Conservation (phyloP, 805 yeast species). For the Candida methanosorbosa region DNA sequence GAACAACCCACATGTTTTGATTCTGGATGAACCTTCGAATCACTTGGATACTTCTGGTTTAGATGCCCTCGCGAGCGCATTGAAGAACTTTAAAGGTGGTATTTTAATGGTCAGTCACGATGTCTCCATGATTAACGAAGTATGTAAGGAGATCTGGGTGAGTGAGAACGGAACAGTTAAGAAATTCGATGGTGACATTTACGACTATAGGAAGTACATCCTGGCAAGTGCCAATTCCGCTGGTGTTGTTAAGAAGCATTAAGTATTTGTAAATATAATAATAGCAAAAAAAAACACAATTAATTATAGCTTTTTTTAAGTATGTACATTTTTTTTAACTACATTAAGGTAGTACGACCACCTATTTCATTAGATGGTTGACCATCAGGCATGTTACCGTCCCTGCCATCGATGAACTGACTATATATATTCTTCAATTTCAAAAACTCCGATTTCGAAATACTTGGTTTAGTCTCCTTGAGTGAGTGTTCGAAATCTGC, state of each 20-base stretch:
- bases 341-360: conserved; percentile 78
- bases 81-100: conserved; percentile 87
- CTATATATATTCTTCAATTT: conserved; percentile 59
- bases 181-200: conserved; percentile 74
- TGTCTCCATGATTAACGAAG: conserved; percentile 79
- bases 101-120: conserved; percentile 97
- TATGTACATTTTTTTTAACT: conserved; percentile 6
- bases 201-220: conserved; percentile 85
- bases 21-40: conserved; percentile 96
- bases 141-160: conserved; percentile 93
- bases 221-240: conserved; percentile 65
- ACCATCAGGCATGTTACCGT: conserved; percentile 86
- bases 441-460: conserved; percentile 59
- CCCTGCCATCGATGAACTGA: conserved; percentile 62
- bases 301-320: neutral
- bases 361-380: conserved; percentile 74
- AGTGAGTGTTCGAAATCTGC: conserved; percentile 56
- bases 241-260: conserved; percentile 91
- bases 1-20: conserved; percentile 80
- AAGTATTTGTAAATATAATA: conserved; percentile 3
- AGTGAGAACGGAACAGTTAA: conserved; percentile 78
- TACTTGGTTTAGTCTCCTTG: conserved; percentile 80
- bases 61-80: conserved; percentile 89
- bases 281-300: neutral
- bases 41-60: conserved; percentile 97